Base-by-base conservation (phyloP, 1,284 basidiomycete species). In the Trametes pubescens region DNA sequence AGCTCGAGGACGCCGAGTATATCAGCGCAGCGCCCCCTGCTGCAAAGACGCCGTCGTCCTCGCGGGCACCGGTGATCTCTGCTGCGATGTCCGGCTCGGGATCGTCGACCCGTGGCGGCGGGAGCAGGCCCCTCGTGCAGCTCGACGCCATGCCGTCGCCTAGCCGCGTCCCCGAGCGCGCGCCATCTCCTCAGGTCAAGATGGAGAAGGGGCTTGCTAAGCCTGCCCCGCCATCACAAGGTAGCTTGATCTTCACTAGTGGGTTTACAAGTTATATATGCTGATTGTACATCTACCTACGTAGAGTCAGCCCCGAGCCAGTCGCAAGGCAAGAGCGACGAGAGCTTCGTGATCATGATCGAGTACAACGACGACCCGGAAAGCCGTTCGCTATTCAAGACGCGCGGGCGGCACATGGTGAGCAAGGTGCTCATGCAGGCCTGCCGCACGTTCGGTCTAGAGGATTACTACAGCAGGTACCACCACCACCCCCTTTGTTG, bases 391-490 rank as follows among this genome's bases (percentile, higher is more conserved):
- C 53, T 67, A 38, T 75, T 75, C 71, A 75, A 73, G 67, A 75
- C 73, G 22, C 72, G 73, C 60, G 69, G 65, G 16, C 65, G 71
- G 44, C 73, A 75, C 59, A 60, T 49, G 57, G 72, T 75, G 26
- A 61, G 66, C 24, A 73, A 73, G 64, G 73, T 75, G 38, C 68
- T 75, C 49, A 63, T 65, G 65, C 71, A 72, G 48, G 73, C 70
- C 18, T 73, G 72, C 59, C 68, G 71, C 24, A 74, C 73, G 35
- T 74, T 74, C 57, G 69, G 62, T 14, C 61, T 74, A 35, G 70
- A 72, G 62, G 57, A 69, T 18, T 52, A 67, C 47, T 73, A 67
- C 38, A 49, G 62, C 43, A 63, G 56, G 72, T 72, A 46, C 53
- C n/a, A n/a, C n/a, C n/a, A 69, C 53, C 24, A 2, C 46, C 11